Evolutionary conservation across 192 early-diverging fungal genomes (phyloP).

Genomic region (Entomortierella parvispora): DNA sequence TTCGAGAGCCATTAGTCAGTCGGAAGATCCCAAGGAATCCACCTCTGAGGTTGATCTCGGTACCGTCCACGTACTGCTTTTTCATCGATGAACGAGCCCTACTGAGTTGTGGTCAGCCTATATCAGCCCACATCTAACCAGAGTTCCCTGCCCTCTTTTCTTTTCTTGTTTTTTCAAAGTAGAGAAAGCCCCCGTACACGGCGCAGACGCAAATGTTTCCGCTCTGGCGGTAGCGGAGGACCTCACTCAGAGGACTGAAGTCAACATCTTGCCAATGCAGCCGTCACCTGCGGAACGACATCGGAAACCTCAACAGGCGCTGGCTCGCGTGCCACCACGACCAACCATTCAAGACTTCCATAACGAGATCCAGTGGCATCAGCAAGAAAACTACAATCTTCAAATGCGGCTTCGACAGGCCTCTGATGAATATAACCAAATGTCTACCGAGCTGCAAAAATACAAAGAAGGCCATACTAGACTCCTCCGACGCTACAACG

Average conservation of each 20-base stretch:
- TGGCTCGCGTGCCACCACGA: not conserved
- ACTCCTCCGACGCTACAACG: not conserved
- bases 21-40: too few relatives aligned
- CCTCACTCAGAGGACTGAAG: not conserved
- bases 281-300: not conserved
- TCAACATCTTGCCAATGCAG: too few relatives aligned
- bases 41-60: conserved; percentile 2
- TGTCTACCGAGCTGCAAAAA: not conserved
- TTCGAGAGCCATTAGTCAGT: too few relatives aligned
- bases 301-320: not conserved
- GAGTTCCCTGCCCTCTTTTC: too few relatives aligned
- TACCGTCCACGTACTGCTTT: conserved; percentile 5
- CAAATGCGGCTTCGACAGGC: too few relatives aligned
- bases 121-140: not conserved
- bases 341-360: not conserved
- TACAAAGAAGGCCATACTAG: not conserved
- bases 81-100: not conserved
- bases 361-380: not conserved
- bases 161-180: not conserved
- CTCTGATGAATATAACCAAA: not conserved
- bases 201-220: not conserved
- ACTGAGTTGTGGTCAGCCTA: not conserved
- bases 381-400: not conserved
- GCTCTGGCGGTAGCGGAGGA: not conserved
- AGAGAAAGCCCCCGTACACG: not conserved